Conservation (phyloP, 805 yeast genomes). For the Kluyveromyces lactis region DNA sequence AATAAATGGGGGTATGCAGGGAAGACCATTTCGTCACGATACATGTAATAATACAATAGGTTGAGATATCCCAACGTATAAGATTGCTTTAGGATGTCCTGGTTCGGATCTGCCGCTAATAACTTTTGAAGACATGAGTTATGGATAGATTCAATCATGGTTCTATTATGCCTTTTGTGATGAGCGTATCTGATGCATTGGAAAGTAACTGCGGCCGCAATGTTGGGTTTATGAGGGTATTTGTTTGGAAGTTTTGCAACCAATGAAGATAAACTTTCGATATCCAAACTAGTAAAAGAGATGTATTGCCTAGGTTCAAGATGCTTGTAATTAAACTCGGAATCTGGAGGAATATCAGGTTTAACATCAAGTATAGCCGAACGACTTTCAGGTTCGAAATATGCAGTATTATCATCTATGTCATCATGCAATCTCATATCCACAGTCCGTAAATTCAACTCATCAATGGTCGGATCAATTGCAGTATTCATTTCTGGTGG, state of each 20-base stretch:
- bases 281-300: slow-evolving; percentile 51
- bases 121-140: slow-evolving; percentile 55
- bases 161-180: slow-evolving; percentile 43
- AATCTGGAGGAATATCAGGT: slow-evolving; percentile 28
- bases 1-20: slow-evolving; percentile 46
- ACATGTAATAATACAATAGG: slow-evolving; percentile 67
- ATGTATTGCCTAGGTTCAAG: slow-evolving; percentile 46
- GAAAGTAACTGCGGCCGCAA: slow-evolving; percentile 63
- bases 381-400: slow-evolving; percentile 3
- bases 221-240: slow-evolving; percentile 37
- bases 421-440: slow-evolving; percentile 20
- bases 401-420: background rate
- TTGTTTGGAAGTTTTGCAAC: slow-evolving; percentile 53
- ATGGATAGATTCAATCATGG: slow-evolving; percentile 49
- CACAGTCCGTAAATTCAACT: slow-evolving; percentile 35
- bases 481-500: slow-evolving; percentile 12
- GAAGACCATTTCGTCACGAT: slow-evolving; percentile 56
- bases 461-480: slow-evolving; percentile 28
- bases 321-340: slow-evolving; percentile 41
- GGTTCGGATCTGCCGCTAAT: slow-evolving; percentile 37
- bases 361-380: background rate
- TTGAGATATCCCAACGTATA: slow-evolving; percentile 85
- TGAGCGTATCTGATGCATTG: slow-evolving; percentile 68
- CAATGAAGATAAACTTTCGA: slow-evolving; percentile 64
- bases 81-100: slow-evolving; percentile 63